These are phyloP conservation scores for Tetrapyrgos nigripes DNA, from an alignment of 1,284 basidiomycete species.

Conservation along the genomic window DNA sequence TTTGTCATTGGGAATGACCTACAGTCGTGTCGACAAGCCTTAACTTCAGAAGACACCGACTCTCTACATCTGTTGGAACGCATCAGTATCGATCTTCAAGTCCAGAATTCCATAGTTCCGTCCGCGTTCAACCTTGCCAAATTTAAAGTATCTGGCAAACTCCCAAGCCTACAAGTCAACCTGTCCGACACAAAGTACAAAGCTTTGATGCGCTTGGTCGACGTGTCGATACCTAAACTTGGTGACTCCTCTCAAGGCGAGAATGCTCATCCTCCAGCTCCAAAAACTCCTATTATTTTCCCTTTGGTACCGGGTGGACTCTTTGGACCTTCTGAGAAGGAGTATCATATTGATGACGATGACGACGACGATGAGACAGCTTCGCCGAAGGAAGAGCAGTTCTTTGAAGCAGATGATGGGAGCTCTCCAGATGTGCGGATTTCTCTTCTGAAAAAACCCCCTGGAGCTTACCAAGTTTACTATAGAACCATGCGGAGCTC, in stretches of 20 bases:
- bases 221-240: conserved; percentile 90
- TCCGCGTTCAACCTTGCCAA: conserved; percentile 86
- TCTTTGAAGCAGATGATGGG: conserved; percentile 82
- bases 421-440: conserved; percentile 61
- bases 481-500: conserved; percentile 51
- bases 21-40: conserved; percentile 81
- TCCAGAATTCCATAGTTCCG: conserved; percentile 95
- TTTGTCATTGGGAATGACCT: conserved; percentile 92
- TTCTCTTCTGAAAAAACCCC: background rate
- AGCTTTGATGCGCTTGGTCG: conserved; percentile 91
- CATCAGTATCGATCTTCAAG: conserved; percentile 89
- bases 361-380: conserved; percentile 47
- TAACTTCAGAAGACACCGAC: conserved; percentile 63
- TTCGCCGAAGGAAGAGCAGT: conserved; percentile 59
- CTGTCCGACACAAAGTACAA: conserved; percentile 98
- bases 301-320: conserved; percentile 55
- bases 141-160: conserved; percentile 91
- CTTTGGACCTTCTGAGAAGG: conserved; percentile 54
- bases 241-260: conserved; percentile 53
- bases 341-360: conserved; percentile 81
- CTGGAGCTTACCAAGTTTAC: too few relatives aligned
- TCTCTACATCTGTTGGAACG: conserved; percentile 92
- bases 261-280: conserved; percentile 25
- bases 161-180: conserved; percentile 92
- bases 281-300: conserved; percentile 42